Conservation (phyloP, 148 eudicot genomes). For the Dysphania ambrosioides region DNA sequence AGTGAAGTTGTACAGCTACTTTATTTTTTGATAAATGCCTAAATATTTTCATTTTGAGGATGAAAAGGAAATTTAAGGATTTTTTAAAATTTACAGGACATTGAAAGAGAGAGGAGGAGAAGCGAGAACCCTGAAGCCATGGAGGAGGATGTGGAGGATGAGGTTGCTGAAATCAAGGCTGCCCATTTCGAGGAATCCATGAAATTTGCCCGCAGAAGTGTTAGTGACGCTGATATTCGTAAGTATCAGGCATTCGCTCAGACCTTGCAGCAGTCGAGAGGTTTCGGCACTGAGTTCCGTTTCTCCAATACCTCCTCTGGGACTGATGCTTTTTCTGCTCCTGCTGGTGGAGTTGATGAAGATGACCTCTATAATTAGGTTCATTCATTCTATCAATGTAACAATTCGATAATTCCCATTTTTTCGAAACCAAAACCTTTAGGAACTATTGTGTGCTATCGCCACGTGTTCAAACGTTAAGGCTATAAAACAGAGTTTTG, state of each 20-base stretch:
- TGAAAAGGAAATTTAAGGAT: too few relatives aligned
- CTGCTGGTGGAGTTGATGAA: slow-evolving; percentile 77
- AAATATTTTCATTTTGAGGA: too few relatives aligned
- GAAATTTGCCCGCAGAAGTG: slow-evolving; percentile 88
- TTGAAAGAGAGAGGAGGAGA: slow-evolving; percentile 69
- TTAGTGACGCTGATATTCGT: slow-evolving; percentile 88
- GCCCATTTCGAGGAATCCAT: slow-evolving; percentile 85
- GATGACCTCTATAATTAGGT: slow-evolving; percentile 59
- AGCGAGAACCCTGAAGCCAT: slow-evolving; percentile 77
- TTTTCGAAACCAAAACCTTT: too few relatives aligned
- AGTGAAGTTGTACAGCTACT: too few relatives aligned
- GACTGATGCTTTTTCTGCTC: slow-evolving; percentile 59
- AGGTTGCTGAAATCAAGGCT: slow-evolving; percentile 72
- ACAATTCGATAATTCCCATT: too few relatives aligned
- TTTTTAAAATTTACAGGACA: slow-evolving; percentile 46
- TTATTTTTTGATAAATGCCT: too few relatives aligned
- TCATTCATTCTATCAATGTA: too few relatives aligned
- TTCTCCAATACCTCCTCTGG: slow-evolving; percentile 45
- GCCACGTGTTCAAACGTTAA: too few relatives aligned
- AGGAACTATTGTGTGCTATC: too few relatives aligned
- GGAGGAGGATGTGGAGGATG: slow-evolving; percentile 86
- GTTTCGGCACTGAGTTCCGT: slow-evolving; percentile 71
- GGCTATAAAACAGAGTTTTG: too few relatives aligned
- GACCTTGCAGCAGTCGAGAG: slow-evolving; percentile 84
- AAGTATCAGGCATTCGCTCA: slow-evolving; percentile 90